phyloP scores from a whole-genome alignment of 2,329 filamentous ascomycete genomes.

The Phaeoacremonium minimum region DNA sequence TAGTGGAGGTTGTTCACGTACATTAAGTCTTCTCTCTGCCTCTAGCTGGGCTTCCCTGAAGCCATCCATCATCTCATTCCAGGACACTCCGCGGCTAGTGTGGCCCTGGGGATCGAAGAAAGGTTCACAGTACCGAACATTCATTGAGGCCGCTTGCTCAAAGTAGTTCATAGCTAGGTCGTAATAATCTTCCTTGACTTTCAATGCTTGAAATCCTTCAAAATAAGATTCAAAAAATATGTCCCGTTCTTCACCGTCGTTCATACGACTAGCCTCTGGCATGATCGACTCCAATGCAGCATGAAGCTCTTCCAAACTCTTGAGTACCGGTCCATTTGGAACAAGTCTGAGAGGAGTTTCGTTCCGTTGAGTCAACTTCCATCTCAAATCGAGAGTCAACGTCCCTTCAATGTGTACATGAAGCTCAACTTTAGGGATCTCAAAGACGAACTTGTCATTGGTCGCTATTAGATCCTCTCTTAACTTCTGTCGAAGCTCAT shows the following conservation, averaged over 20 bases:
- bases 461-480: no score
- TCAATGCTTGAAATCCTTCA: not conserved
- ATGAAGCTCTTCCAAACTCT: not conserved
- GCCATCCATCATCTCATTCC: slow-evolving; percentile 2
- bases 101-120: slow-evolving; percentile 11
- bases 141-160: slow-evolving; percentile 4
- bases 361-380: not conserved
- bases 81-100: slow-evolving; percentile 5
- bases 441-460: no score
- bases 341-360: no score
- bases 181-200: not conserved
- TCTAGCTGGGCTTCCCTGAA: not conserved
- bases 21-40: no score
- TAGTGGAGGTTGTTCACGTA: no score
- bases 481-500: no score
- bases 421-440: not conserved
- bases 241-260: not conserved
- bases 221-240: not conserved
- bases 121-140: slow-evolving; percentile 10
- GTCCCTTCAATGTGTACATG: not conserved
- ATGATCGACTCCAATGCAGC: no score
- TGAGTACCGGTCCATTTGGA: no score
- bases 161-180: slow-evolving; percentile 2
- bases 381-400: not conserved
- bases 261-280: no score